Evolutionary conservation across 2,329 filamentous ascomycete genomes (phyloP), one percentile per base, ranked within the genome.

Genomic region (Lecanoromycetidae sp.): DNA sequence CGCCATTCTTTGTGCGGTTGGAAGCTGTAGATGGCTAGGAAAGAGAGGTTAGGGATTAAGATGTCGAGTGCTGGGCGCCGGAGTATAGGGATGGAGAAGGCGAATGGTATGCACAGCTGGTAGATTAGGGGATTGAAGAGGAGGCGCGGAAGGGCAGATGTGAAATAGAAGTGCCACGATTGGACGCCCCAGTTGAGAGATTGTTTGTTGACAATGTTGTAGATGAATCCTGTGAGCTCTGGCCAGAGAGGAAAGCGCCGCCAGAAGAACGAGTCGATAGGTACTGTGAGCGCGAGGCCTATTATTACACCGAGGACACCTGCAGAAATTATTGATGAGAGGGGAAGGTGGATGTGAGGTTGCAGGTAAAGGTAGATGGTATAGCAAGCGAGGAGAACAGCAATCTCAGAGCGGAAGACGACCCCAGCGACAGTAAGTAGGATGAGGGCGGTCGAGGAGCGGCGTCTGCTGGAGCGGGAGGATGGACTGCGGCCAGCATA

Each of bases 1-100:
- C 91, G 84, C 62, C 87, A 84, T 67, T 98, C 91, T 62, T 98
- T 98, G 68, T 98, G 91, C 0, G 90, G 88, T 52, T 94, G 83
- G 42, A 87, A 57, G 53, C 87, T 94, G 70, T 94, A 96, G 35
- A 93, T 63, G 4, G 74, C 74, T 17, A 93, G 71, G 62, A 88
- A 98, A 25, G 75, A 63, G 1, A 93, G 55, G 8, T 76, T 74
- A 0, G 91, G 87, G 2, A 81, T 56, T 3, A 84, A 57, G 7
- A 79, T 64, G 33, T 71, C 69, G 0, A 85, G 57, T 0, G 71
- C 68, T 4, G 65, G 62, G 3, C 61, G 61, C 7, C 64, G 60
- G 0, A 70, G 72, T 2, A 68, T 69, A 0, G 71, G 68, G 5
- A 71, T 67, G 9, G 61, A 60, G 7, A 79, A 66, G 2, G 79